These are phyloP conservation scores for Cornus controversa DNA, from an alignment of 148 eudicot genomes.

Conservation along the genomic window DNA sequence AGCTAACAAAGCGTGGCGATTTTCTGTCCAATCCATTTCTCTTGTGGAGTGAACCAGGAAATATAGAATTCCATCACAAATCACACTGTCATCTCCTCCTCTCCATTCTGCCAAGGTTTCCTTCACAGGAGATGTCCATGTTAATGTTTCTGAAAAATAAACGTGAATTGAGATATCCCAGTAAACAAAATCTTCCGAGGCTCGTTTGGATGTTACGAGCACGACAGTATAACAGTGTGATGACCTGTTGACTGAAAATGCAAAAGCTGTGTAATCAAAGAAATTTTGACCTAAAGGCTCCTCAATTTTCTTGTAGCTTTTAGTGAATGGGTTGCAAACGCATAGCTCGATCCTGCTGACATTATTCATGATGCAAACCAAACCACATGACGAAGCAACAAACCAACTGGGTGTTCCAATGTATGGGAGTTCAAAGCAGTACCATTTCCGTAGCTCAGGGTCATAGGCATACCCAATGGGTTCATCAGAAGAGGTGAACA, in stretches of 20 bases:
- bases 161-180: conserved; percentile 42
- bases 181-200: conserved; percentile 15
- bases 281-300: conserved; percentile 24
- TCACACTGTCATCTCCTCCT: conserved; percentile 34
- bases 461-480: conserved; percentile 42
- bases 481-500: conserved; percentile 32
- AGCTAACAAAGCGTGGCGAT: conserved; percentile 35
- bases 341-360: conserved; percentile 20
- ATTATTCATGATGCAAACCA: conserved; percentile 38
- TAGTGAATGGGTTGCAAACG: conserved; percentile 44
- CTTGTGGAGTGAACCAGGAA: conserved; percentile 27
- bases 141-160: conserved; percentile 27
- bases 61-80: conserved; percentile 39
- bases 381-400: conserved; percentile 42
- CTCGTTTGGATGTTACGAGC: conserved; percentile 40
- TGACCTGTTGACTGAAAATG: conserved; percentile 32
- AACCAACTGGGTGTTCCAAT: conserved; percentile 24
- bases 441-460: conserved; percentile 37
- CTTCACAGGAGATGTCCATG: conserved; percentile 29
- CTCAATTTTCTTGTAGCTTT: conserved; percentile 20
- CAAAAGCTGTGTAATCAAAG: conserved; percentile 38
- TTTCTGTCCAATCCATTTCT: neutral
- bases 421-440: conserved; percentile 31
- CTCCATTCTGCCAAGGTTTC: conserved; percentile 36
- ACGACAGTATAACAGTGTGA: conserved; percentile 29